Conservation (phyloP, 116 monocot genomes). For the Dioscorea cayenensis region DNA sequence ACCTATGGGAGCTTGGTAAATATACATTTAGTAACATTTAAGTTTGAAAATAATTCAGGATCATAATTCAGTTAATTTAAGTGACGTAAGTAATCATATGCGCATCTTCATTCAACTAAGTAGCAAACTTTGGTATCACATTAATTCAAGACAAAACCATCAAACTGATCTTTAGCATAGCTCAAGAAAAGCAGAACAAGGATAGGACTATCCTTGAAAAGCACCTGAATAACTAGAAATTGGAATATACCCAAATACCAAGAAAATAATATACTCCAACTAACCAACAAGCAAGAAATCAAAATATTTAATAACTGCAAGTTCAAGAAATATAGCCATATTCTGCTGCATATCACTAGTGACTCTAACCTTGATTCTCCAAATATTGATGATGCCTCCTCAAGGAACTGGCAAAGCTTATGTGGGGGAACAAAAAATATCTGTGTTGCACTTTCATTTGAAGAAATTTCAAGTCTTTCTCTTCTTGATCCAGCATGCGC, state of each 20-base stretch:
- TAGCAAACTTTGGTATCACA: too few species aligned
- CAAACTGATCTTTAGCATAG: too few species aligned
- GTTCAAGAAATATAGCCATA: not conserved
- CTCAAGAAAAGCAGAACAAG: too few species aligned
- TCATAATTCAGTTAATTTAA: too few species aligned
- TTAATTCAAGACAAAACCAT: too few species aligned
- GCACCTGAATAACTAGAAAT: too few species aligned
- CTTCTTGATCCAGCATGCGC: constrained; percentile 58
- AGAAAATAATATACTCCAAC: not conserved
- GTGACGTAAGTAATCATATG: too few species aligned
- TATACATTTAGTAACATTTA: too few species aligned
- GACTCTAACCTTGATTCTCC: constrained; percentile 67
- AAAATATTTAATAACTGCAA: not conserved
- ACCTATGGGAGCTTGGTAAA: too few species aligned
- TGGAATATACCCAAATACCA: not conserved
- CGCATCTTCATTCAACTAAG: too few species aligned
- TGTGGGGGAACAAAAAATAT: constrained; percentile 95
- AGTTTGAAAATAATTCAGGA: too few species aligned
- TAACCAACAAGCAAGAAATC: not conserved
- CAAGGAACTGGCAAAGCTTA: constrained; percentile 75
- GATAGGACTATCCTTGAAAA: too few species aligned
- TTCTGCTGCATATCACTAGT: not conserved
- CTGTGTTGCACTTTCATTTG: constrained; percentile 67
- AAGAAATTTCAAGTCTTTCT: constrained; percentile 63
- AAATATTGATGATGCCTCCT: constrained; percentile 69